Percentiles rank a stretch among this genome's conserved stretches.
phyloP scores from a whole-genome alignment of 768 basidiomycete genomes.

The Lactifluus pinguis region DNA sequence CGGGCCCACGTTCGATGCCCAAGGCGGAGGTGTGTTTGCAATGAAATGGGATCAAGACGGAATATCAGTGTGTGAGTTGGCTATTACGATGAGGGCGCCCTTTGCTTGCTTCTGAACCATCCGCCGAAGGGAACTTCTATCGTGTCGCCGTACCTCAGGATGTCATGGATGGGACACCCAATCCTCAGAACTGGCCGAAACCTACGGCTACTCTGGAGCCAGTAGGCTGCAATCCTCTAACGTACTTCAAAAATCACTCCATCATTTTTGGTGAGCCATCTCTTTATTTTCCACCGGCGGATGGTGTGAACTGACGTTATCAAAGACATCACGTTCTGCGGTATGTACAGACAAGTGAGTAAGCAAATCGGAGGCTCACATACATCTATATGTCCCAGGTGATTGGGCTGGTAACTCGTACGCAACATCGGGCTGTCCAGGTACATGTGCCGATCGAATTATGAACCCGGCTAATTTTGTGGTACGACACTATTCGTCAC shows the following conservation, averaged over 20 bases:
- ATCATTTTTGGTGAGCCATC: conserved; percentile 59
- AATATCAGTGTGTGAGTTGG: conserved; percentile 64
- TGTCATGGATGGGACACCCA: conserved; percentile 48
- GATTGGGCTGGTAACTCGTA: conserved; percentile 85
- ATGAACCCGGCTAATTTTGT: conserved; percentile 66
- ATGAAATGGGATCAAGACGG: conserved; percentile 83
- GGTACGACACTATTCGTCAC: conserved; percentile 32
- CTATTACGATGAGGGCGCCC: background rate
- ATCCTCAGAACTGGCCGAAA: conserved; percentile 58
- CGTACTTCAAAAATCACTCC: conserved; percentile 59
- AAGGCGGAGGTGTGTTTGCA: conserved; percentile 77
- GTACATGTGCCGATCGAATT: conserved; percentile 54
- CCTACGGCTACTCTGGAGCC: conserved; percentile 56
- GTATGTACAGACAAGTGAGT: conserved; percentile 29
- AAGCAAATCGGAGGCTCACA: conserved; percentile 1
- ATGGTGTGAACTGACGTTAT: background rate
- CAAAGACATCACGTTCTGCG: conserved; percentile 76
- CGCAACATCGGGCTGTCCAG: conserved; percentile 63
- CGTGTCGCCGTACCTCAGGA: conserved; percentile 67
- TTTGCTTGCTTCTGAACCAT: background rate
- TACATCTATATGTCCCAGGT: conserved; percentile 31
- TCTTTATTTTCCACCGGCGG: background rate
- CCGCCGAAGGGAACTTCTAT: conserved; percentile 67
- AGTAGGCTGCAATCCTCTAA: conserved; percentile 44
- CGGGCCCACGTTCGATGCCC: conserved; percentile 71